Percentiles rank a stretch among this genome's conserved stretches.
These are phyloP conservation scores for Magnusiomyces clavatus DNA, from an alignment of 1,139 yeast species.

Conservation along the genomic window DNA sequence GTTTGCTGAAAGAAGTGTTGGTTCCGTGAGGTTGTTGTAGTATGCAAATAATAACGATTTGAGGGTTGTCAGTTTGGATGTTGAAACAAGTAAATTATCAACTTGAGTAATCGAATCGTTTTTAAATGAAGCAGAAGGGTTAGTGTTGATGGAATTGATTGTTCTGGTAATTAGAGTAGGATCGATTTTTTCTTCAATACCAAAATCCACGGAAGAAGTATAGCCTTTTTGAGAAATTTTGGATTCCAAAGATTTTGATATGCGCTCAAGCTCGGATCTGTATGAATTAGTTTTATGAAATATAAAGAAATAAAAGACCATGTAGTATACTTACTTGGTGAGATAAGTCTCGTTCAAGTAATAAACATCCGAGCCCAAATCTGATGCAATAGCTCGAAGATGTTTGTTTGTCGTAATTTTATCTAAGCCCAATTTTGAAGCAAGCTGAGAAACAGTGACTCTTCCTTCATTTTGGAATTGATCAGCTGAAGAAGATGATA, in stretches of 20 bases:
- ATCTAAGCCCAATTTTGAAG: background rate
- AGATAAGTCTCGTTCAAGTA: background rate
- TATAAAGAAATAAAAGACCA: background rate
- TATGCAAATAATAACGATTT: too few species aligned
- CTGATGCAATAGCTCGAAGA: background rate
- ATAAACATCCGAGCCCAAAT: background rate
- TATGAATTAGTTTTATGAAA: background rate
- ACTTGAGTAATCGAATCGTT: too few species aligned
- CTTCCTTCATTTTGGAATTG: too few species aligned
- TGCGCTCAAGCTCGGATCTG: background rate
- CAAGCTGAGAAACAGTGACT: too few species aligned
- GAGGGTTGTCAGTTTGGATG: too few species aligned
- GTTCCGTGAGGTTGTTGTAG: too few species aligned
- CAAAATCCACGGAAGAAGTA: background rate
- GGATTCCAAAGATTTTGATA: background rate
- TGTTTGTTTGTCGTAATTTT: background rate
- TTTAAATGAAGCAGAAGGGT: background rate
- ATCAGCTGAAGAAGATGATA: too few species aligned
- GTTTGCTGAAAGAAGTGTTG: too few species aligned
- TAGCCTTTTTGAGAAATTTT: background rate
- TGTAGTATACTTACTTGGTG: background rate
- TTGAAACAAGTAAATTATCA: too few species aligned
- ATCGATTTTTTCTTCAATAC: constrained; percentile 1
- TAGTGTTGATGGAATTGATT: background rate
- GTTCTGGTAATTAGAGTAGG: background rate